A percentile compares a stretch with the other conserved stretches of the same genome.
phyloP scores from a whole-genome alignment of 371 early-diverging fungal species.

The Lichtheimia corymbifera region DNA sequence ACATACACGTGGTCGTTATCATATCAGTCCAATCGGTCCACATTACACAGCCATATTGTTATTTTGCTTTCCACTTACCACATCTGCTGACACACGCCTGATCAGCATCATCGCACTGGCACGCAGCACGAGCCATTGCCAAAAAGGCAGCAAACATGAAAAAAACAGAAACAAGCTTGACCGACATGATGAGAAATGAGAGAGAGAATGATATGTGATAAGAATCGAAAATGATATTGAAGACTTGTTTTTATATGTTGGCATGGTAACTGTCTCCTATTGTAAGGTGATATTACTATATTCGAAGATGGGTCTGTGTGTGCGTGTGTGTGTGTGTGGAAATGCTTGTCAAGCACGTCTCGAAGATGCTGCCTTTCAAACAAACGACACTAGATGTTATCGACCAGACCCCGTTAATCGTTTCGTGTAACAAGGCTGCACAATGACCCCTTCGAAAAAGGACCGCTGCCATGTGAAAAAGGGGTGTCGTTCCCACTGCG shows the following conservation, averaged over 20 bases:
- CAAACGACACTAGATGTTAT: neutral
- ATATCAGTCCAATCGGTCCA: neutral
- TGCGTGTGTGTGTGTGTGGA: too few relatives aligned
- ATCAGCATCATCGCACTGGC: slow-evolving; percentile 9
- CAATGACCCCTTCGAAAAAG: neutral
- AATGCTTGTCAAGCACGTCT: neutral
- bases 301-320: neutral
- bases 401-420: neutral
- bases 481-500: neutral
- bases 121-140: neutral
- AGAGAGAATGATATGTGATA: neutral
- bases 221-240: neutral
- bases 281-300: neutral
- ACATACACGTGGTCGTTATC: neutral
- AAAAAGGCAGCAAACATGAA: neutral
- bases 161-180: slow-evolving; percentile 1
- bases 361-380: neutral
- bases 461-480: neutral
- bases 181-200: slow-evolving; percentile 4
- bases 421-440: neutral
- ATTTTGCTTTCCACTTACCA: slow-evolving; percentile 2
- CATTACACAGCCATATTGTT: neutral
- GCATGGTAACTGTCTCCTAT: neutral
- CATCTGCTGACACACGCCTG: slow-evolving; percentile 10
- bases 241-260: neutral